Percentiles rank a stretch among this genome's conserved stretches.
phyloP scores from a whole-genome alignment of 371 early-diverging fungal genomes.

The Mucor piriformis region DNA sequence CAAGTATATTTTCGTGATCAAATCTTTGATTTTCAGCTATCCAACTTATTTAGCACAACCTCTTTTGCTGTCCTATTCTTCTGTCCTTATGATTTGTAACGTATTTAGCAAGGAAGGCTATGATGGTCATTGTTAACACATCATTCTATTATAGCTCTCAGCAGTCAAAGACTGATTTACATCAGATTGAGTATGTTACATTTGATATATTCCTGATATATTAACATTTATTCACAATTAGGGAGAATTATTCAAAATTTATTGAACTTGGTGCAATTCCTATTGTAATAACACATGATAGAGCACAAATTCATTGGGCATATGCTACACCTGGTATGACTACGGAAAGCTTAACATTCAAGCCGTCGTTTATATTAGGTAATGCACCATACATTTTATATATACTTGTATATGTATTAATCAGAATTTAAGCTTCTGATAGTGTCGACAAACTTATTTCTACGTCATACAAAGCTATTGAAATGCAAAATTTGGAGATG shows the following conservation, averaged over 20 bases:
- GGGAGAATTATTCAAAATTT: constrained; percentile 7
- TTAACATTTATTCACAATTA: background rate
- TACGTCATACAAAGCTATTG: constrained; percentile 9
- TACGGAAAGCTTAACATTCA: constrained; percentile 11
- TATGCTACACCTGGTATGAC: constrained; percentile 17
- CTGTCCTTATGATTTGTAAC: constrained; percentile 36
- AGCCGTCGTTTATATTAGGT: constrained; percentile 23
- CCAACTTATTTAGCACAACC: background rate
- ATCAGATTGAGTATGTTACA: constrained; percentile 22
- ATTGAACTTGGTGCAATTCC: constrained; percentile 12
- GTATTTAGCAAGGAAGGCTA: too few relatives aligned
- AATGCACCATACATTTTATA: background rate
- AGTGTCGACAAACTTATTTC: constrained; percentile 12
- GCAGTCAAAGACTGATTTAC: constrained; percentile 21
- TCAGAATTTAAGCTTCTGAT: constrained; percentile 16
- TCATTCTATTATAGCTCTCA: constrained; percentile 3
- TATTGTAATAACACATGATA: constrained; percentile 25
- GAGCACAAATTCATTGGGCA: constrained; percentile 6
- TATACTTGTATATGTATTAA: background rate
- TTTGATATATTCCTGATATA: background rate
- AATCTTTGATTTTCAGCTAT: constrained; percentile 15
- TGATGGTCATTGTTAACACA: too few relatives aligned
- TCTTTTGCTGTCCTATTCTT: constrained; percentile 25
- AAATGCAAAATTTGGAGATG: background rate
- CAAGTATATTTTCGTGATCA: constrained; percentile 9